phyloP scores from a whole-genome alignment of 2,329 filamentous ascomycete species.

The Cladosporium sp. region DNA sequence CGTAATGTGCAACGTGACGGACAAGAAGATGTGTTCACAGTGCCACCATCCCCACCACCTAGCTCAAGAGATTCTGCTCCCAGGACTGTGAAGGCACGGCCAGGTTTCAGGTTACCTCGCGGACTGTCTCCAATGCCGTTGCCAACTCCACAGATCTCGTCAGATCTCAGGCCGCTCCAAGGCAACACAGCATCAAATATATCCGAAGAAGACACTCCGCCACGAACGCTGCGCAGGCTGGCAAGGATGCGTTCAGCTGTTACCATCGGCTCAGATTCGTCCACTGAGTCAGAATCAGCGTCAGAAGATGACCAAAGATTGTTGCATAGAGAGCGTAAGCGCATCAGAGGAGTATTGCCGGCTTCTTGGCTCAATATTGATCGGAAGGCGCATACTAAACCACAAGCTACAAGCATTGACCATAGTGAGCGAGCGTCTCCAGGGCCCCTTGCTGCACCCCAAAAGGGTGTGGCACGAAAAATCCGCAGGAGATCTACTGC shows the following conservation, averaged over 20 bases:
- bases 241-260: constrained; percentile 11
- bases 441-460: constrained; percentile 20
- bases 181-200: neutral
- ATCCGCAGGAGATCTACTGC: neutral
- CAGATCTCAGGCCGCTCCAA: constrained; percentile 23
- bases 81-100: constrained; percentile 9
- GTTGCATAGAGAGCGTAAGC: constrained; percentile 40
- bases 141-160: constrained; percentile 34
- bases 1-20: neutral
- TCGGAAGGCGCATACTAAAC: constrained; percentile 31
- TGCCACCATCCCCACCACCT: constrained; percentile 46
- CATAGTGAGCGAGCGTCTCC: constrained; percentile 20
- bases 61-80: constrained; percentile 25
- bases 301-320: constrained; percentile 36
- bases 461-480: constrained; percentile 33
- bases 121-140: constrained; percentile 29
- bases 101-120: constrained; percentile 28
- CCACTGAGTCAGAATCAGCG: constrained; percentile 25
- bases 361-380: constrained; percentile 53
- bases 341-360: constrained; percentile 51
- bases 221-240: constrained; percentile 6
- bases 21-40: constrained; percentile 35
- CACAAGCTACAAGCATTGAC: neutral
- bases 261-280: constrained; percentile 18
- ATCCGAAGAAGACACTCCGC: constrained; percentile 6